Evolutionary conservation across 1,284 basidiomycete species (phyloP).

Genomic region (Quambalaria eucalypti): DNA sequence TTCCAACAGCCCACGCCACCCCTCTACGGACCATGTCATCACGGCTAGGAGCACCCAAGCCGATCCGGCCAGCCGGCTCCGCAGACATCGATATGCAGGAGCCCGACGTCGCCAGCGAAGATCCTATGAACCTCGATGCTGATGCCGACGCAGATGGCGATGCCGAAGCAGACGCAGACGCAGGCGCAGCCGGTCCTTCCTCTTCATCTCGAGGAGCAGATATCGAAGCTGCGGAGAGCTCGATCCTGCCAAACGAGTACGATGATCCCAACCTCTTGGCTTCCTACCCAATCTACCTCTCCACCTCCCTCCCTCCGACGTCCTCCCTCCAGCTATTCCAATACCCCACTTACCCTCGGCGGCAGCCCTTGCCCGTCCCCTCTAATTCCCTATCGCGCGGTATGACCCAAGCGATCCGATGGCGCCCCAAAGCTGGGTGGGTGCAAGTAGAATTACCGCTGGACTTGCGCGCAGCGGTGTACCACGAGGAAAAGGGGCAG

Average conservation of each 20-base stretch:
- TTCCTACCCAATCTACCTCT: constrained; percentile 41
- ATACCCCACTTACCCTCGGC: constrained; percentile 38
- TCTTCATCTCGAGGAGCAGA: background rate
- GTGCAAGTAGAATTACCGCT: constrained; percentile 43
- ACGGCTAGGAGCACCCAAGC: too few species aligned
- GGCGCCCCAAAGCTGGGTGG: constrained; percentile 34
- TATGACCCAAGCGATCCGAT: constrained; percentile 29
- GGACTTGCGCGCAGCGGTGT: constrained; percentile 36
- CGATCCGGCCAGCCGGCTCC: too few species aligned
- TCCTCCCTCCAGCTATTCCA: constrained; percentile 37
- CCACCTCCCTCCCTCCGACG: constrained; percentile 23
- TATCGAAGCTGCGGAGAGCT: too few species aligned
- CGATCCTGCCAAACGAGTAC: too few species aligned
- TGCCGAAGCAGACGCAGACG: background rate
- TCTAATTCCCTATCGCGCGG: constrained; percentile 34
- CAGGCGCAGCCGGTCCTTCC: too few species aligned
- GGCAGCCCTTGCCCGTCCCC: constrained; percentile 36
- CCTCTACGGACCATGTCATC: too few species aligned
- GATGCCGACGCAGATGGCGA: background rate
- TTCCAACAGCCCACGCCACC: too few species aligned
- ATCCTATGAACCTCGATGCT: too few species aligned
- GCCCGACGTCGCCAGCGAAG: too few species aligned
- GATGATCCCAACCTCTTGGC: constrained; percentile 20
- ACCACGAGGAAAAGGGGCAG: constrained; percentile 34
- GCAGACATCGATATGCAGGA: too few species aligned